phyloP scores from a whole-genome alignment of 768 basidiomycete species.

The Pisolithus microcarpus region DNA sequence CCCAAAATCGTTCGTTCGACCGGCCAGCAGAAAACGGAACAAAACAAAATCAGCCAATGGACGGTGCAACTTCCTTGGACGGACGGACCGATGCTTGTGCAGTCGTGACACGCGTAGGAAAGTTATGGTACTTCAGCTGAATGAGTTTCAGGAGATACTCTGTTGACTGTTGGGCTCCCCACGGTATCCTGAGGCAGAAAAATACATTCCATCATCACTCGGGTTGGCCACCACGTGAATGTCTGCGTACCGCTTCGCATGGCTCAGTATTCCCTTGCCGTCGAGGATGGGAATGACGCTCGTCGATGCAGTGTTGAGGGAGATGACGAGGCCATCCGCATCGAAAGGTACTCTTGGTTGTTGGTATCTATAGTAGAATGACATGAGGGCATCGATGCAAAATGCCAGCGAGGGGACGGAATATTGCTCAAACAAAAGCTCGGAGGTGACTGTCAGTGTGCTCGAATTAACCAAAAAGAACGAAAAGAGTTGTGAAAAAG shows the following conservation, averaged over 20 bases:
- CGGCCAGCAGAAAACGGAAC: not conserved
- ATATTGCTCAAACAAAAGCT: conserved; percentile 94
- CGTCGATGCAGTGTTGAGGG: conserved; percentile 88
- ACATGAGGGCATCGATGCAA: conserved; percentile 86
- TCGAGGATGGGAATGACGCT: conserved; percentile 82
- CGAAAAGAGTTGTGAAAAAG: not conserved
- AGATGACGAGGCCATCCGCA: conserved; percentile 78
- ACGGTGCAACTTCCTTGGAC: not conserved
- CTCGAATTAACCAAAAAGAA: not conserved
- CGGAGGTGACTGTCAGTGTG: conserved; percentile 69
- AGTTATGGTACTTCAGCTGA: conserved; percentile 91
- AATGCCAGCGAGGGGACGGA: conserved; percentile 79
- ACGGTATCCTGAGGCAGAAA: conserved; percentile 70
- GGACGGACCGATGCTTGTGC: conserved; percentile 66
- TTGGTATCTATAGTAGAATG: conserved; percentile 77
- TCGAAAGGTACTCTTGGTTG: conserved; percentile 31
- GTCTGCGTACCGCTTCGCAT: conserved; percentile 68
- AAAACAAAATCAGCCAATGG: not conserved
- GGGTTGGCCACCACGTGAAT: not conserved
- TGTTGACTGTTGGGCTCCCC: conserved; percentile 85
- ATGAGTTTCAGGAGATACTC: conserved; percentile 91
- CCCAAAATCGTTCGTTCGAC: not conserved
- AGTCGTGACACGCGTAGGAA: conserved; percentile 76
- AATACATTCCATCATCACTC: not conserved
- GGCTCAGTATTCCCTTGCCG: conserved; percentile 77